A percentile compares a stretch with the other conserved stretches of the same genome.
Evolutionary conservation across 2,329 filamentous ascomycete species (phyloP).

Genomic region (Beauveria sp.): DNA sequence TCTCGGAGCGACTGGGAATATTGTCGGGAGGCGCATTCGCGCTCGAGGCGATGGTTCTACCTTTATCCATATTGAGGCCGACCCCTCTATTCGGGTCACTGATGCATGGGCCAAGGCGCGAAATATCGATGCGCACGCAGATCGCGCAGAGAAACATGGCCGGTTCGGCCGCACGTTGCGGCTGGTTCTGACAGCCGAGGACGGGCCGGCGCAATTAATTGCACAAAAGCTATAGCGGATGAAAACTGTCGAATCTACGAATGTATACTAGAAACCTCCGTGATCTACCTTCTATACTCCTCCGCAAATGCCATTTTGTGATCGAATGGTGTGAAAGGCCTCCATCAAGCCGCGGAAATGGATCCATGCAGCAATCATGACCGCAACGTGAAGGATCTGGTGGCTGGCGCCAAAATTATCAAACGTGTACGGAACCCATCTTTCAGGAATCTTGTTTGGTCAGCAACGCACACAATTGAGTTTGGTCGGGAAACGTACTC

Average conservation of each 20-base stretch:
- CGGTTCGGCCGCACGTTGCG: not conserved
- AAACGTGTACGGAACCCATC: conserved; percentile 11
- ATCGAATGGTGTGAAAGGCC: not conserved
- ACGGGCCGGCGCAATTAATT: not conserved
- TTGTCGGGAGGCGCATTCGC: not conserved
- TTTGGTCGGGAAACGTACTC: not conserved
- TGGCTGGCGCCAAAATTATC: conserved; percentile 13
- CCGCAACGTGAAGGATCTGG: conserved; percentile 10
- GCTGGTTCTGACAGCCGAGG: not conserved
- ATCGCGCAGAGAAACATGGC: not conserved
- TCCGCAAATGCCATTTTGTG: not conserved
- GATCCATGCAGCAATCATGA: conserved; percentile 10
- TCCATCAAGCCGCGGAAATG: conserved; percentile 1
- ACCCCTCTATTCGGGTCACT: conserved; percentile 2
- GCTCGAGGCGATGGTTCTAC: not conserved
- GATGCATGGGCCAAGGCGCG: not conserved
- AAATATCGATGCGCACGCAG: not conserved
- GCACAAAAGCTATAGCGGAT: conserved; percentile 1
- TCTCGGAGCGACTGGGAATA: not conserved
- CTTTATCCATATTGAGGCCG: conserved; percentile 6
- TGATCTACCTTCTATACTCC: not conserved
- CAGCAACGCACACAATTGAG: not conserved
- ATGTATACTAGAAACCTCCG: not conserved
- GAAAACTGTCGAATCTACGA: not conserved
- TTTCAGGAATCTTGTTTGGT: conserved; percentile 7